These are phyloP conservation scores for cucumber (Cucumis sativus) DNA, from an alignment of 306 rosid genomes.

Conservation along the genomic window Cucumber_9930_V3 NC_026657.2:14013501-14014000, in stretches of 20 bases:
- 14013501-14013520: constrained; percentile 9
- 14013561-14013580: neutral
- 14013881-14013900: constrained; percentile 17
- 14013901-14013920: neutral
- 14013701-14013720: neutral
- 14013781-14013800: constrained; percentile 29
- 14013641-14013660: constrained; percentile 47
- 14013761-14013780: constrained; percentile 49
- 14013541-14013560: neutral
- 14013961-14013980: neutral
- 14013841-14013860: constrained; percentile 54
- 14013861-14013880: constrained; percentile 49
- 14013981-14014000: neutral
- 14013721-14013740: neutral
- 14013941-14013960: neutral
- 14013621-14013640: constrained; percentile 31
- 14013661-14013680: neutral
- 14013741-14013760: constrained; percentile 34
- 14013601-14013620: neutral
- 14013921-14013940: neutral
- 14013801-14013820: constrained; percentile 38
- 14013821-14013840: constrained; percentile 59
- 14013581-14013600: neutral
- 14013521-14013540: constrained; percentile 10
- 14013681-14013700: constrained; percentile 5